Percentiles rank a stretch among this genome's conserved stretches.
Evolutionary conservation across 805 yeast species (phyloP).

Genomic region (Nakazawaea anatomiae): DNA sequence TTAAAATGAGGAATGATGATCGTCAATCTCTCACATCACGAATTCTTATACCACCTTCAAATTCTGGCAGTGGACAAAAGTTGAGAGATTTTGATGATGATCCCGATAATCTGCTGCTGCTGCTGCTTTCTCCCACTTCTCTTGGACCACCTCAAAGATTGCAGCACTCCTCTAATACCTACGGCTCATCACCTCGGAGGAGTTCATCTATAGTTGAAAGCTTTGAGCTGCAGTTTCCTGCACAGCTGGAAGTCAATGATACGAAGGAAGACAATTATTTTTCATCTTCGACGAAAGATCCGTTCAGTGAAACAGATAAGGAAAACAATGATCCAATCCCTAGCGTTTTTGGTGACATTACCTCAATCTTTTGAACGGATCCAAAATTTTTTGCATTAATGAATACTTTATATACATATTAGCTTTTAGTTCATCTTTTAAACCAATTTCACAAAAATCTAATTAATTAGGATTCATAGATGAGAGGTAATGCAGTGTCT

Average conservation of each 20-base stretch:
- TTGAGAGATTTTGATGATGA: too few species aligned
- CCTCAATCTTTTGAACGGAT: conserved; percentile 3
- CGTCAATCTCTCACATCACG: conserved; percentile 1
- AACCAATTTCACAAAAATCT: too few species aligned
- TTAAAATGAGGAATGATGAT: not conserved
- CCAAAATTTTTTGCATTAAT: too few species aligned
- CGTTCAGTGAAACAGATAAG: not conserved
- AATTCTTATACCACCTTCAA: conserved; percentile 1
- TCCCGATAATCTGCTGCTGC: too few species aligned
- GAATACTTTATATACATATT: too few species aligned
- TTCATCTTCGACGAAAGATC: not conserved
- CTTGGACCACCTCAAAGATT: conserved; percentile 8
- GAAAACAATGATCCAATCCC: conserved; percentile 1
- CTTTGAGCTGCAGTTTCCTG: not conserved
- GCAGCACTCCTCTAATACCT: not conserved
- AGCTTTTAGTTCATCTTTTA: too few species aligned
- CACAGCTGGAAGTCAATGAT: not conserved
- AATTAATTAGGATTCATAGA: too few species aligned
- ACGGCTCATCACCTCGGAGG: not conserved
- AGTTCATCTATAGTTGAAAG: not conserved
- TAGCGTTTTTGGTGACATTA: conserved; percentile 8
- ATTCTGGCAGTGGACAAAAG: not conserved
- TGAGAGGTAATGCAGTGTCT: too few species aligned
- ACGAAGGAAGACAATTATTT: not conserved
- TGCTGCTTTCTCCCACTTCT: not conserved